Percentiles rank a stretch among this genome's conserved stretches.
These are phyloP conservation scores for Scedosporium aurantiacum DNA, from an alignment of 2,329 filamentous ascomycete genomes.

Conservation along the genomic window DNA sequence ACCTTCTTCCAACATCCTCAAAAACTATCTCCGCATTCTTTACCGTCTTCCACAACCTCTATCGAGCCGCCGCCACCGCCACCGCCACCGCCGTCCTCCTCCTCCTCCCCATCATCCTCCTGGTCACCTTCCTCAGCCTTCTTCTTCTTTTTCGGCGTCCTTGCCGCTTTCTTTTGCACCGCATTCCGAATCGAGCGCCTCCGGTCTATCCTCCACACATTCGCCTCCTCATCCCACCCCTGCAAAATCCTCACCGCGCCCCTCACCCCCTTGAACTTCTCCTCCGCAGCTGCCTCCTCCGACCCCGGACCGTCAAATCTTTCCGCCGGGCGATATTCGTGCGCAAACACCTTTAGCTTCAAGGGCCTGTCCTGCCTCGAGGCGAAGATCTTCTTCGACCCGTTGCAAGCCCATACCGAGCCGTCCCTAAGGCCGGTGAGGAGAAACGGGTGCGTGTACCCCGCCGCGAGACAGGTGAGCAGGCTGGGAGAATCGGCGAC, in stretches of 20 bases:
- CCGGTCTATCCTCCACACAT: constrained; percentile 14
- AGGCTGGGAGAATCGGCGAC: constrained; percentile 39
- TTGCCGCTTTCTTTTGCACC: constrained; percentile 24
- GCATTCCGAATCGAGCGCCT: constrained; percentile 24
- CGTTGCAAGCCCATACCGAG: constrained; percentile 37
- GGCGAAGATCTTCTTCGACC: constrained; percentile 29
- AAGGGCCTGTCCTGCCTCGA: constrained; percentile 26
- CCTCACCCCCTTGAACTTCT: constrained; percentile 13
- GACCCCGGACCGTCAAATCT: constrained; percentile 12
- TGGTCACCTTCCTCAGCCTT: constrained; percentile 16
- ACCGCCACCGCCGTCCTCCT: constrained; percentile 18
- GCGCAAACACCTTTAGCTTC: constrained; percentile 38
- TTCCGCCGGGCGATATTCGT: constrained; percentile 35
- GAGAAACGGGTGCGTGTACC: constrained; percentile 40
- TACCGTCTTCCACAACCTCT: too few relatives aligned
- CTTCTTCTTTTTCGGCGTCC: constrained; percentile 24
- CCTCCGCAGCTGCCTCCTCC: background rate
- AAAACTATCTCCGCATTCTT: too few relatives aligned
- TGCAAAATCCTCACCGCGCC: constrained; percentile 40
- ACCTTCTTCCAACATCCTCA: too few relatives aligned
- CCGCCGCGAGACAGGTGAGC: constrained; percentile 38
- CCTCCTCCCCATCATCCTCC: constrained; percentile 23
- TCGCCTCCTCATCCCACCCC: constrained; percentile 39
- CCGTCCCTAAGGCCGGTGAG: constrained; percentile 44
- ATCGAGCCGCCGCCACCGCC: constrained; percentile 12